Evolutionary conservation across 345 rosid genomes (phyloP).

Genomic region (Chamaenerion angustifolium): DNA sequence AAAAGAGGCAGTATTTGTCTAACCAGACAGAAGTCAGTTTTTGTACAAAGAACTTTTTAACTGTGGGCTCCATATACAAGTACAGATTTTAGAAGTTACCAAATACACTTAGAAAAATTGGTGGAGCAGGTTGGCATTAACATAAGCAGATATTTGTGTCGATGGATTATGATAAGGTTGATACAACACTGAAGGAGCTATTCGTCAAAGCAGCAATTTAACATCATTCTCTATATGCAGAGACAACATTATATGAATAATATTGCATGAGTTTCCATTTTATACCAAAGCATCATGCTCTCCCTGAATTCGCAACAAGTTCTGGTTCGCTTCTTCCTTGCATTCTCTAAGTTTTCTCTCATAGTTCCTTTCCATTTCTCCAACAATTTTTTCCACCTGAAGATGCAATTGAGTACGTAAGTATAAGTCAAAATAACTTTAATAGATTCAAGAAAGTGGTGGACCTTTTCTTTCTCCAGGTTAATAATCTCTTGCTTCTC

Average conservation of each 20-base stretch:
- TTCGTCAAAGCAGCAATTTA: background rate
- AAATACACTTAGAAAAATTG: too few species aligned
- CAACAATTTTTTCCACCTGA: slow-evolving; percentile 44
- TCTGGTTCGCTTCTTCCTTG: slow-evolving; percentile 43
- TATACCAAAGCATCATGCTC: slow-evolving; percentile 64
- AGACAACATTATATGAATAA: slow-evolving; percentile 4
- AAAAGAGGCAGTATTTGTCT: too few species aligned
- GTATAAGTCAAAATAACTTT: background rate
- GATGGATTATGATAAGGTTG: too few species aligned
- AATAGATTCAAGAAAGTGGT: slow-evolving; percentile 6
- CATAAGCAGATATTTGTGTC: too few species aligned
- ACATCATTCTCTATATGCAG: slow-evolving; percentile 2
- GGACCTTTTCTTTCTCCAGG: slow-evolving; percentile 57
- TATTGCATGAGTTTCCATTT: slow-evolving; percentile 10
- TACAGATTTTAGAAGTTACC: too few species aligned
- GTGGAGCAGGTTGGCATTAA: too few species aligned
- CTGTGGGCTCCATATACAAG: too few species aligned
- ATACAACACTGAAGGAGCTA: too few species aligned
- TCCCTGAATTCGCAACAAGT: slow-evolving; percentile 32
- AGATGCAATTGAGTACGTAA: slow-evolving; percentile 4
- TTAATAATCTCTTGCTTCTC: slow-evolving; percentile 59
- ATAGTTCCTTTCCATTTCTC: slow-evolving; percentile 39
- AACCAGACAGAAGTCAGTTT: too few species aligned
- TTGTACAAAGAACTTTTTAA: too few species aligned
- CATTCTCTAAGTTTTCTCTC: slow-evolving; percentile 37